Conservation (phyloP, 352 stramenopile species). For the Phytophthora capsici region DNA sequence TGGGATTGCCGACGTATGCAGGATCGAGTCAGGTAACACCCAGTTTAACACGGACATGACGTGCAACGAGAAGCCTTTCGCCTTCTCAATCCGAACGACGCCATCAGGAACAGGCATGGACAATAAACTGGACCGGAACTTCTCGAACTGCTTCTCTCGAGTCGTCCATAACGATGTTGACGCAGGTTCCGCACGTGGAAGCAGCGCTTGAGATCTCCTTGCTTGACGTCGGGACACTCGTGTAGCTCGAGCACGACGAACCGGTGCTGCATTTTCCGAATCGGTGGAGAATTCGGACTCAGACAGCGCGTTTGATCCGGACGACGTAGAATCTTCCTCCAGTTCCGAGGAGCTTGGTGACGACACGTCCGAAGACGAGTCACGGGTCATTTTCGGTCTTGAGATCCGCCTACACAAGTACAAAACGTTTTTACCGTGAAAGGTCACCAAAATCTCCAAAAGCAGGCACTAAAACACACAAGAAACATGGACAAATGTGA, state of each 20-base stretch:
- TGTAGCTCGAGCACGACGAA: constrained; percentile 19
- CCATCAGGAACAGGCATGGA: constrained; percentile 70
- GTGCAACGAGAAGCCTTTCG: constrained; percentile 68
- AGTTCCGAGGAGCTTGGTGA: constrained; percentile 23
- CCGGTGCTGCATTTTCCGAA: constrained; percentile 14
- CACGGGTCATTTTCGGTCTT: constrained; percentile 2
- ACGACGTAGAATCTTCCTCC: constrained; percentile 20
- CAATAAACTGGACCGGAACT: constrained; percentile 67
- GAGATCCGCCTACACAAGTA: constrained; percentile 6
- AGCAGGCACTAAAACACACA: constrained; percentile 4
- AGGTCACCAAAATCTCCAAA: constrained; percentile 5
- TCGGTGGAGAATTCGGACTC: constrained; percentile 20
- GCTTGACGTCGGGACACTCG: constrained; percentile 25
- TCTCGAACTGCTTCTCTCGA: constrained; percentile 81
- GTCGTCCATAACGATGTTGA: constrained; percentile 55
- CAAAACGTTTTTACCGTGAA: constrained; percentile 23
- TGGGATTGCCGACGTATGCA: constrained; percentile 42
- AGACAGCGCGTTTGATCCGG: constrained; percentile 16
- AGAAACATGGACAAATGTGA: constrained; percentile 17
- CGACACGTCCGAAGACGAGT: constrained; percentile 17
- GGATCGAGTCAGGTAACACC: constrained; percentile 63
- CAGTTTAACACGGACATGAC: constrained; percentile 73
- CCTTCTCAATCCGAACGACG: constrained; percentile 58
- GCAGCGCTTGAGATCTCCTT: constrained; percentile 15
- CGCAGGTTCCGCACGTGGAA: constrained; percentile 24